Conservation (phyloP, 495 filamentous ascomycete species). For the Acidomyces sp. region DNA sequence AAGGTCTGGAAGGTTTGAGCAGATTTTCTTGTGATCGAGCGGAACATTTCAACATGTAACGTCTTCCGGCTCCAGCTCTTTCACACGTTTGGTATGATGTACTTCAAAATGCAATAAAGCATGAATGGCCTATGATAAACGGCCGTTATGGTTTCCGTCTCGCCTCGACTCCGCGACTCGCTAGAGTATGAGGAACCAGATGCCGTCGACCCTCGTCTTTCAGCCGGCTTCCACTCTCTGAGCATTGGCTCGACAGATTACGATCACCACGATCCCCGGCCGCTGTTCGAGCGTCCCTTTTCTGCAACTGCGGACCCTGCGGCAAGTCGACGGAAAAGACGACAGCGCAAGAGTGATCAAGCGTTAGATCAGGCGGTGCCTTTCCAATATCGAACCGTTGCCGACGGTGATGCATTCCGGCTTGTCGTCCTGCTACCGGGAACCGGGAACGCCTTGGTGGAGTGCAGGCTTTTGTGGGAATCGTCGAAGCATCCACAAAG, state of each 20-base stretch:
- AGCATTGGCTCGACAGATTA: constrained; percentile 7
- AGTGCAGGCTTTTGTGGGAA: constrained; percentile 7
- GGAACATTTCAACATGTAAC: too few relatives aligned
- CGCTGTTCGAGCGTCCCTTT: constrained; percentile 3
- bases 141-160: constrained; percentile 5
- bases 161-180: constrained; percentile 12
- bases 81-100: too few relatives aligned
- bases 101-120: neutral
- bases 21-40: too few relatives aligned
- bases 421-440: constrained; percentile 5
- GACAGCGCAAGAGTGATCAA: constrained; percentile 7
- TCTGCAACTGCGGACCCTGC: constrained; percentile 1
- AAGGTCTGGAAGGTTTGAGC: too few relatives aligned
- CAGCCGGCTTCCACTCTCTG: constrained; percentile 4
- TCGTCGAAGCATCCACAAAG: neutral
- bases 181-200: constrained; percentile 14
- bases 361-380: neutral
- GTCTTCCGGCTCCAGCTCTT: too few relatives aligned
- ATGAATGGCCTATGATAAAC: neutral
- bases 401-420: constrained; percentile 12
- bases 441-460: neutral
- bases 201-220: constrained; percentile 4
- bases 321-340: neutral
- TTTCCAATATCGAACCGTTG: constrained; percentile 9
- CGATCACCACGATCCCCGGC: constrained; percentile 6